Conservation (phyloP, 345 rosid species). For the Geranium rotundifolium region DNA sequence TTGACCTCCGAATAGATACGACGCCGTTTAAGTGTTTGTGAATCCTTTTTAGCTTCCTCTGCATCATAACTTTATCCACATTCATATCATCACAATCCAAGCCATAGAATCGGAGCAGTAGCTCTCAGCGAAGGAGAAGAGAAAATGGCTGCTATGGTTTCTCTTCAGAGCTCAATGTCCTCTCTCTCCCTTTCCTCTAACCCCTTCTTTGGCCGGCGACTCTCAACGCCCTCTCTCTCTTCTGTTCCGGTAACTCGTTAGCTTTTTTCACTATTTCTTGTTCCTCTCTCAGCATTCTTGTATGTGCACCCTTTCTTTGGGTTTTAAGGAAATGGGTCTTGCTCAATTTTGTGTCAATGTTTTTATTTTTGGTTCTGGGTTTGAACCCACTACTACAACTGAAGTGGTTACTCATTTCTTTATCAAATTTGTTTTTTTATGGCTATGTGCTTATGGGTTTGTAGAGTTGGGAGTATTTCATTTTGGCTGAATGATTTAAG, state of each 20-base stretch:
- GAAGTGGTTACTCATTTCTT: neutral
- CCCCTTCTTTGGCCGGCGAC: slow-evolving; percentile 66
- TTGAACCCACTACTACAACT: neutral
- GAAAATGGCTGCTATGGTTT: slow-evolving; percentile 60
- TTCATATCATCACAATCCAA: slow-evolving; percentile 7
- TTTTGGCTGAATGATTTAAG: neutral
- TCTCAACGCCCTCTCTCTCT: slow-evolving; percentile 30
- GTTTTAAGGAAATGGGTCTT: slow-evolving; percentile 9
- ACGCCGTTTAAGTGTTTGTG: neutral
- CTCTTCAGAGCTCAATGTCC: slow-evolving; percentile 63
- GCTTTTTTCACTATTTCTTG: neutral
- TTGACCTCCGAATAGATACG: neutral
- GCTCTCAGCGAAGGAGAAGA: slow-evolving; percentile 16
- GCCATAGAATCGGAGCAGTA: neutral
- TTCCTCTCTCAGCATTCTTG: neutral
- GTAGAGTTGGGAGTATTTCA: too few relatives aligned
- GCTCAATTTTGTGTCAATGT: slow-evolving; percentile 3
- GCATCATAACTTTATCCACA: neutral
- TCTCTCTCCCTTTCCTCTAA: slow-evolving; percentile 48
- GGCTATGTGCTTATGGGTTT: neutral
- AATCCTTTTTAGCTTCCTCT: neutral
- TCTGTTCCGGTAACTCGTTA: slow-evolving; percentile 29
- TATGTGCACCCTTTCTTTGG: neutral
- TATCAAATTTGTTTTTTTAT: neutral
- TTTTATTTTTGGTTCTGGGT: neutral